Evolutionary conservation across 2,329 filamentous ascomycete species (phyloP).

Genomic region (Aspergillus fructus): DNA sequence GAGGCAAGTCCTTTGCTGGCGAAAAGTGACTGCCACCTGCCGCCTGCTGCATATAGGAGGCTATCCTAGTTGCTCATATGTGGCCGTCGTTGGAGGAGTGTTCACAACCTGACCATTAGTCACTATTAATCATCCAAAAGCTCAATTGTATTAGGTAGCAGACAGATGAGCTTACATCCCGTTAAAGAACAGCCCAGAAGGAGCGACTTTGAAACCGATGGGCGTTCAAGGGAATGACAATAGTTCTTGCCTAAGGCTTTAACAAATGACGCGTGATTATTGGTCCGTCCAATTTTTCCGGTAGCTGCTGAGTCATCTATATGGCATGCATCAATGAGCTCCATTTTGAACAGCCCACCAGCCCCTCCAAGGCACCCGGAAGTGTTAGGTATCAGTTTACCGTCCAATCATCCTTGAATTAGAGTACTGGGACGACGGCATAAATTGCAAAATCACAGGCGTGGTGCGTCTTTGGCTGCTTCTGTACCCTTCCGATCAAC

Average conservation of each 20-base stretch:
- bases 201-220: neutral
- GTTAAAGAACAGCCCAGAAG: neutral
- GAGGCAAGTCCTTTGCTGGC: neutral
- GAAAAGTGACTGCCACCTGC: neutral
- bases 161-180: neutral
- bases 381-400: neutral
- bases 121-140: neutral
- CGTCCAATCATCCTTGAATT: neutral
- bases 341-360: constrained; percentile 9
- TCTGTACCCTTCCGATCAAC: neutral
- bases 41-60: neutral
- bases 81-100: neutral
- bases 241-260: constrained; percentile 5
- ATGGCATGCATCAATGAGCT: constrained; percentile 4
- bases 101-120: neutral
- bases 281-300: neutral
- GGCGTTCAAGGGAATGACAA: neutral
- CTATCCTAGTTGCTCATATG: neutral
- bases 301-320: neutral
- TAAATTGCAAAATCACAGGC: neutral
- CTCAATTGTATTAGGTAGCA: neutral
- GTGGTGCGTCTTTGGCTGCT: neutral
- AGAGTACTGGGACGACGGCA: neutral
- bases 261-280: neutral
- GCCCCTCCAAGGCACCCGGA: constrained; percentile 8